Evolutionary conservation across 1,284 basidiomycete genomes (phyloP).

Genomic region (Papiliotrema fonsecae): DNA sequence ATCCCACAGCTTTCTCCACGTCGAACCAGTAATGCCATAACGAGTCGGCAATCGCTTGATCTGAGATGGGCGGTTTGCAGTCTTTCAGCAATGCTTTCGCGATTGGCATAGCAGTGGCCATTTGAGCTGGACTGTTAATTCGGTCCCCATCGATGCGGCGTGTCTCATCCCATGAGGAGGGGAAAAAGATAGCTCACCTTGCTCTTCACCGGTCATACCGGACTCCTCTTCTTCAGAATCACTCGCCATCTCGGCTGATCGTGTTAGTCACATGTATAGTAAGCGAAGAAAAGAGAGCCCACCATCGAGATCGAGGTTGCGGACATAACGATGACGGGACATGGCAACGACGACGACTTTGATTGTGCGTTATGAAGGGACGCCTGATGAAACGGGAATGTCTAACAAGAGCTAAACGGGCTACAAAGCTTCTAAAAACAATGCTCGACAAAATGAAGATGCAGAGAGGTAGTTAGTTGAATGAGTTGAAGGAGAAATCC

Average conservation of each 20-base stretch:
- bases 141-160: background rate
- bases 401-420: too few relatives aligned
- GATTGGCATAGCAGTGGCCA: constrained; percentile 64
- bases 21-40: constrained; percentile 91
- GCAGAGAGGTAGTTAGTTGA: too few relatives aligned
- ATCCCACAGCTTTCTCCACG: constrained; percentile 67
- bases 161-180: too few relatives aligned
- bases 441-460: background rate
- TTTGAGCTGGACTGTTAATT: constrained; percentile 55
- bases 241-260: constrained; percentile 51
- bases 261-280: background rate
- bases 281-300: constrained; percentile 19
- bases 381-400: too few relatives aligned
- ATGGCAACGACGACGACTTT: constrained; percentile 15
- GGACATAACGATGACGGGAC: constrained; percentile 85
- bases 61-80: constrained; percentile 64
- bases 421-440: background rate
- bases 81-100: constrained; percentile 65
- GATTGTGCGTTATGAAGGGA: constrained; percentile 8
- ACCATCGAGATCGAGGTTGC: constrained; percentile 86
- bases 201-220: constrained; percentile 35
- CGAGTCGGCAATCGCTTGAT: constrained; percentile 69
- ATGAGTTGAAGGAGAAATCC: too few relatives aligned
- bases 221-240: constrained; percentile 39
- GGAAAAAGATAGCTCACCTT: constrained; percentile 46